These are phyloP conservation scores for Epichloe baconii DNA, from an alignment of 2,329 filamentous ascomycete genomes.

Conservation along the genomic window DNA sequence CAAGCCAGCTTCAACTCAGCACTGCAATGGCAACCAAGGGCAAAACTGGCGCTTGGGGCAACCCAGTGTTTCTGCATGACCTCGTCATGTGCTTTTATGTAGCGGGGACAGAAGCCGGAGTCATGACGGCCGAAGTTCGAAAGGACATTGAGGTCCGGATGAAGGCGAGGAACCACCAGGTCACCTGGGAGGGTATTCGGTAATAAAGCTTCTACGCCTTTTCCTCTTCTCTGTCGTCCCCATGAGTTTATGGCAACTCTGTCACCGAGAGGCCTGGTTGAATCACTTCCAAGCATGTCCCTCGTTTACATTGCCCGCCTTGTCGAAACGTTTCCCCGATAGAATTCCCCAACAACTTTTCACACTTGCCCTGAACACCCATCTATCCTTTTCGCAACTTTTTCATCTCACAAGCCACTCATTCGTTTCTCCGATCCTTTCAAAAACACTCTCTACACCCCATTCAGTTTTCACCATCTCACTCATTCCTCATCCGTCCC, in stretches of 20 bases:
- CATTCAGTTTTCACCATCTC: no score
- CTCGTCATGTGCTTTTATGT: constrained; percentile 21
- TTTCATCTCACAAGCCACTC: no score
- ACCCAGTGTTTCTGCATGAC: constrained; percentile 20
- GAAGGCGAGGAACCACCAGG: constrained; percentile 17
- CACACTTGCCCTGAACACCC: background rate
- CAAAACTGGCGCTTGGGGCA: constrained; percentile 1
- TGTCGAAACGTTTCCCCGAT: no score
- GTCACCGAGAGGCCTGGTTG: background rate
- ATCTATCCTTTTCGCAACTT: no score
- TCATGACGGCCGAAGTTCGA: constrained; percentile 17
- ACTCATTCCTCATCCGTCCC: no score
- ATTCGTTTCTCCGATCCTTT: background rate
- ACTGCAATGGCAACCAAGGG: background rate
- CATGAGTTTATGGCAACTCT: no score
- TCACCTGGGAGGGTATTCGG: constrained; percentile 34
- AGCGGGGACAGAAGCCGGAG: constrained; percentile 13
- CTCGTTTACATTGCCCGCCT: no score
- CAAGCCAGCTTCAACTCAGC: background rate
- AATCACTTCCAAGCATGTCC: background rate
- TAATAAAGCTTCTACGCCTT: constrained; percentile 16
- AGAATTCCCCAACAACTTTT: background rate
- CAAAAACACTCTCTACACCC: background rate
- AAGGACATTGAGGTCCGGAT: constrained; percentile 21
- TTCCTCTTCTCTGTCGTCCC: background rate